Evolutionary conservation across 179 eudicot genomes (phyloP).

Genomic region (Beta macrorhiza): DNA sequence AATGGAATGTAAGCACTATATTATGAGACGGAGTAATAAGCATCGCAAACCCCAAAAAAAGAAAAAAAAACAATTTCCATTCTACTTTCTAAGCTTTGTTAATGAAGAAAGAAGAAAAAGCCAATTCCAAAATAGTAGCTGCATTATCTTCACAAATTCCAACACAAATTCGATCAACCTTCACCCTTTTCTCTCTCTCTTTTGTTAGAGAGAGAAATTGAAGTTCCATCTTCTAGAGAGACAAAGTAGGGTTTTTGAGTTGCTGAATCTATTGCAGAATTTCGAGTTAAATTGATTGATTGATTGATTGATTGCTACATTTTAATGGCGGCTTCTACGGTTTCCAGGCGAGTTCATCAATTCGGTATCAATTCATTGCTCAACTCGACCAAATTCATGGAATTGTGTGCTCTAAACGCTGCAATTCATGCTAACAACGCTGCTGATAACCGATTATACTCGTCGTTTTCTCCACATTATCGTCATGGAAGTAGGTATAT

Average conservation of each 20-base stretch:
- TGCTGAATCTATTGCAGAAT: background rate
- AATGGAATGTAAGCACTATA: too few species aligned
- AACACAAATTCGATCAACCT: background rate
- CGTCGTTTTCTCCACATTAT: constrained; percentile 16
- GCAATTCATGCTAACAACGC: constrained; percentile 12
- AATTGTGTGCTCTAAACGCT: constrained; percentile 15
- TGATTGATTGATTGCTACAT: constrained; percentile 7
- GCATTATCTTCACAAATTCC: constrained; percentile 4
- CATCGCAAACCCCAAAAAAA: too few species aligned
- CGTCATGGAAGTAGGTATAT: constrained; percentile 29
- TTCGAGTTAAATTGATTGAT: background rate
- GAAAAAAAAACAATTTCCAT: background rate
- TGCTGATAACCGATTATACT: constrained; percentile 14
- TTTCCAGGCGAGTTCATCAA: constrained; percentile 37
- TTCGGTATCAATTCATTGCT: constrained; percentile 15
- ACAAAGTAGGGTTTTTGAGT: constrained; percentile 14
- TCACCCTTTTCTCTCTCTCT: background rate
- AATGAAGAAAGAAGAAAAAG: background rate
- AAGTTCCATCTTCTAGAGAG: background rate
- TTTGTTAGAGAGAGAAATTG: background rate
- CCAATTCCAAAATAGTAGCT: background rate
- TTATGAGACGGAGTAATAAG: too few species aligned
- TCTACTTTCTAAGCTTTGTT: background rate
- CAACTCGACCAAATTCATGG: constrained; percentile 22
- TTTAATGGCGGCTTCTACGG: constrained; percentile 48